These are phyloP conservation scores for Chlorella sp. DNA, from an alignment of 139 green algal genomes.

Conservation along the genomic window DNA sequence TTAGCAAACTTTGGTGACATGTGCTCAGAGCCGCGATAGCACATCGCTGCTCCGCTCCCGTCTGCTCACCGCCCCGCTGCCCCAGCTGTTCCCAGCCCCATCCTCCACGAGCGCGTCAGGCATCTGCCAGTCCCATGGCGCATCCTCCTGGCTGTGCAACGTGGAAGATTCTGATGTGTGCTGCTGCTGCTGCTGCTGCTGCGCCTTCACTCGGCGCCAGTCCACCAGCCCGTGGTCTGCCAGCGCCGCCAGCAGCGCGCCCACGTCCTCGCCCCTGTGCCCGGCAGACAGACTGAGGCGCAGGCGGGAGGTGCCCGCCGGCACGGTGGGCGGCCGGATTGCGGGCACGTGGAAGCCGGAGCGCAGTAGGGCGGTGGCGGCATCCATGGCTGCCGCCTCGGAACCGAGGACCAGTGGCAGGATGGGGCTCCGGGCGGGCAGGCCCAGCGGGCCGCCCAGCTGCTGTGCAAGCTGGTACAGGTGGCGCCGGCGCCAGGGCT, in stretches of 20 bases:
- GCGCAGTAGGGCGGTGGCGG: slow-evolving; percentile 56
- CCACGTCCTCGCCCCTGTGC: slow-evolving; percentile 66
- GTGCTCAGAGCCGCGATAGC: too few species aligned
- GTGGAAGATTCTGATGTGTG: too few species aligned
- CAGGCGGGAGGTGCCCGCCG: slow-evolving; percentile 78
- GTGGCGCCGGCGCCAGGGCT: slow-evolving; percentile 74
- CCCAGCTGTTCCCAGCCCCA: too few species aligned
- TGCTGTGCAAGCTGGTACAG: slow-evolving; percentile 57
- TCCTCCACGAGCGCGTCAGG: too few species aligned
- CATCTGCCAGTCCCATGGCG: too few species aligned
- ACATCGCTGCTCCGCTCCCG: too few species aligned
- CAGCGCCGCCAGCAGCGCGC: slow-evolving; percentile 51
- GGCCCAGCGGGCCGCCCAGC: slow-evolving; percentile 49
- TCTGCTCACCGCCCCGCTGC: too few species aligned
- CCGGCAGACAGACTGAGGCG: slow-evolving; percentile 79
- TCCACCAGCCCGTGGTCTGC: slow-evolving; percentile 21
- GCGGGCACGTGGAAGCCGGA: slow-evolving; percentile 86
- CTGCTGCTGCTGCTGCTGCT: too few species aligned
- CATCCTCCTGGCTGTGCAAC: too few species aligned
- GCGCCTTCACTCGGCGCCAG: too few species aligned
- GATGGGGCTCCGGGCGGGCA: slow-evolving; percentile 73
- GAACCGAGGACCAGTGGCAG: slow-evolving; percentile 83
- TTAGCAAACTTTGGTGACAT: too few species aligned
- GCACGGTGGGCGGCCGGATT: slow-evolving; percentile 93
- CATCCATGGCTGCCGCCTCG: slow-evolving; percentile 64